A percentile compares a stretch with the other conserved stretches of the same genome.
Conservation (phyloP, 2,329 filamentous ascomycete species). For the Pseudogymnoascus sp. region DNA sequence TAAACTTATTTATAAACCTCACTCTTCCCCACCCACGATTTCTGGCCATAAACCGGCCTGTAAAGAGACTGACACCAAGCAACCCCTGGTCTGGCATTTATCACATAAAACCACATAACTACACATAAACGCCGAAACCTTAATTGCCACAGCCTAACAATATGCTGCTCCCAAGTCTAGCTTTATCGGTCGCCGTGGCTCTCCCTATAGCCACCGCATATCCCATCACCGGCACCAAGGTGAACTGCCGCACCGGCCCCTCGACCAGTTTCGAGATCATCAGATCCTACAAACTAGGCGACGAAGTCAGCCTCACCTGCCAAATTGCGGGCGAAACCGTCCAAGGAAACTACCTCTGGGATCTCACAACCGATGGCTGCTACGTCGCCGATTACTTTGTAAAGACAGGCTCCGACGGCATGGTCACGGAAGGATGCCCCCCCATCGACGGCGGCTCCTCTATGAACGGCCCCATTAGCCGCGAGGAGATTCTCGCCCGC, state of each 20-base stretch:
- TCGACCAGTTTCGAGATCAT: conserved; percentile 9
- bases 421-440: conserved; percentile 1
- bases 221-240: conserved; percentile 2
- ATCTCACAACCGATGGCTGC: conserved; percentile 15
- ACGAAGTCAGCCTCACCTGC: conserved; percentile 15
- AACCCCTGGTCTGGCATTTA: not conserved
- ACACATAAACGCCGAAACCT: not conserved
- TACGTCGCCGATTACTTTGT: conserved; percentile 17
- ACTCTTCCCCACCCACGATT: not conserved
- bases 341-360: conserved; percentile 15
- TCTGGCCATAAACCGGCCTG: not conserved
- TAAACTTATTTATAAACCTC: not conserved
- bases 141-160: not conserved
- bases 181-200: not conserved
- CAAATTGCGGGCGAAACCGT: conserved; percentile 12
- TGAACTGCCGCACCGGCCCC: conserved; percentile 12
- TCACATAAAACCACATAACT: not conserved
- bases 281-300: conserved; percentile 12
- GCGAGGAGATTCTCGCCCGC: conserved; percentile 3
- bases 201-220: not conserved
- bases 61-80: not conserved
- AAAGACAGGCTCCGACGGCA: conserved; percentile 13
- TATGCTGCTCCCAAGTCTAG: not conserved
- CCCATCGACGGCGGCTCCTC: not conserved
- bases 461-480: conserved; percentile 1